phyloP scores from a whole-genome alignment of 176 grass and related monocot species.

The Bonia amplexicaulis region DNA sequence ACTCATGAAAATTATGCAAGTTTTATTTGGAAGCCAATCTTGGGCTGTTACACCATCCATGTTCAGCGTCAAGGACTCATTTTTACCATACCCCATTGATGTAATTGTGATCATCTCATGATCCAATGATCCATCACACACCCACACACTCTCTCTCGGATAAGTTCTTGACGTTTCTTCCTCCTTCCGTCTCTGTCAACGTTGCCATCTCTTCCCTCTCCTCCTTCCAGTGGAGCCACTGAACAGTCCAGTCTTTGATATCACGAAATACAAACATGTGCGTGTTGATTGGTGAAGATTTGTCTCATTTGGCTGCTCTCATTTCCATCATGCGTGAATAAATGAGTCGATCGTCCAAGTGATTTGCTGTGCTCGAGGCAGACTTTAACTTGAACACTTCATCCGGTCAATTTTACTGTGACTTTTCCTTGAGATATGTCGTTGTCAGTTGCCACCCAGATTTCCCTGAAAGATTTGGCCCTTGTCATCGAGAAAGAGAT shows the following conservation, averaged over 20 bases:
- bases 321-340: background rate
- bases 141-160: background rate
- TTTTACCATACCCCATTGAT: background rate
- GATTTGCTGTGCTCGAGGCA: too few species aligned
- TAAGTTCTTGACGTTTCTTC: conserved; percentile 20
- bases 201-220: background rate
- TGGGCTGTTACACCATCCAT: background rate
- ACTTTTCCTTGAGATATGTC: background rate
- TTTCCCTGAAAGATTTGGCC: conserved; percentile 20
- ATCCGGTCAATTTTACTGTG: background rate
- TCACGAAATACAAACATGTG: background rate
- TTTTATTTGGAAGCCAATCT: too few species aligned
- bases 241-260: background rate
- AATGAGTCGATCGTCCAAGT: too few species aligned
- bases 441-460: conserved; percentile 1
- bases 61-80: background rate
- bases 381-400: too few species aligned
- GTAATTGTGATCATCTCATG: background rate
- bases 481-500: conserved; percentile 20
- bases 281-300: background rate
- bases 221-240: background rate
- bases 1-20: too few species aligned
- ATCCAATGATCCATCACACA: background rate
- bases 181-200: background rate
- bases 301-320: background rate